Percentiles rank a stretch among this genome's conserved stretches.
These are phyloP conservation scores for Aspergillus melleus DNA, from an alignment of 2,329 filamentous ascomycete species.

Conservation along the genomic window DNA sequence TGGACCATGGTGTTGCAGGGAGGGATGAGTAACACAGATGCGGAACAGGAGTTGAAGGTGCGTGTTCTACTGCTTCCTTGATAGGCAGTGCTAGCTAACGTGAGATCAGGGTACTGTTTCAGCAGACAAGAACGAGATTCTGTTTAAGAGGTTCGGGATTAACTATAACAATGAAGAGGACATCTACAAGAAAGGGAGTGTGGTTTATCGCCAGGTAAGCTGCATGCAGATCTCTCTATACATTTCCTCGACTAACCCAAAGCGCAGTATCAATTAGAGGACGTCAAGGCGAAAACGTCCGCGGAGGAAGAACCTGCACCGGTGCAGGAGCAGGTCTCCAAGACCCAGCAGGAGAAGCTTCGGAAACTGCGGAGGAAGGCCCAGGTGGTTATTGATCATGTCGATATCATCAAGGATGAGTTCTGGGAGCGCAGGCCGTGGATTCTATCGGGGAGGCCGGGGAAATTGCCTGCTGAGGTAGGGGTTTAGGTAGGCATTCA, in stretches of 20 bases:
- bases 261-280: constrained; percentile 67
- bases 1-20: constrained; percentile 83
- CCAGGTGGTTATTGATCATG: constrained; percentile 75
- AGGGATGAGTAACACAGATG: constrained; percentile 72
- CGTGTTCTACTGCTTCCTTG: background rate
- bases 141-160: constrained; percentile 84
- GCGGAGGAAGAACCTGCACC: constrained; percentile 18
- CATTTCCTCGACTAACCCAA: background rate
- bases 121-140: constrained; percentile 91
- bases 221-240: too few relatives aligned
- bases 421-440: constrained; percentile 91
- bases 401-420: constrained; percentile 92
- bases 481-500: background rate
- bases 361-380: constrained; percentile 80
- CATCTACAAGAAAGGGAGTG: constrained; percentile 90
- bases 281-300: constrained; percentile 47
- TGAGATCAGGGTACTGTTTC: constrained; percentile 72
- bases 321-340: constrained; percentile 59
- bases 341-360: constrained; percentile 79
- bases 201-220: constrained; percentile 75
- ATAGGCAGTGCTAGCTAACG: constrained; percentile 20
- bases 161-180: constrained; percentile 98
- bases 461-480: constrained; percentile 60
- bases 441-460: constrained; percentile 73
- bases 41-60: constrained; percentile 77